Base-by-base conservation (phyloP, 352 stramenopile genomes). In the Pythium monospermum region DNA sequence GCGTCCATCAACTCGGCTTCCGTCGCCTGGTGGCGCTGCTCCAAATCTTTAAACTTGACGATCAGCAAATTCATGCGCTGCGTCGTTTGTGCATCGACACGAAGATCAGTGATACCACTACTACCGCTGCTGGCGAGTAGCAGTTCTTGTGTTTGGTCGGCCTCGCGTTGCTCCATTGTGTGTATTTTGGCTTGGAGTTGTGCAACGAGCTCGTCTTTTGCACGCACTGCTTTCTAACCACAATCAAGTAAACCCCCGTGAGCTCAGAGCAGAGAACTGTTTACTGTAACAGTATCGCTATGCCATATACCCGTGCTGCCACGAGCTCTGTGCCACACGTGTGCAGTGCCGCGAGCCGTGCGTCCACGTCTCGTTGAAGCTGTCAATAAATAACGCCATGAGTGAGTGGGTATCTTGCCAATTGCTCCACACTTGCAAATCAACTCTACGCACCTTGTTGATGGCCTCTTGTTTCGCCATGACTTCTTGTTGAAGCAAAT, bases 21-120 rank as follows among this genome's bases (percentile, higher is more conserved):
- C n/a, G 62, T 59, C 11, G 25, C 27, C 18, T 71, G 31, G 27
- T 84, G 61, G 33, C 69, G 54, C 25, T 59, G 48, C 28, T 90
- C 72, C 13, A 92, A 59, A 28, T 82, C 73, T 19, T 79, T 81
- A 62, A 85, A 88, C 53, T 87, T 83, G 43, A 69, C 54, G 44
- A 72, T 59, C 11, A 90, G 57, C 30, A 83, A 47, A 5, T 69
- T 70, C 40, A 88, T 71, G 11, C 75, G 72, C n/a, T 85, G 74
- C 8, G 62, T 41, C 16, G 45, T 36, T 28, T 59, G 42, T 27
- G 26, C 44, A 58, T 80, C 49, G 1, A 55, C 28, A 5, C 44
- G 38, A 7, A 64, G 23, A 12, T 55, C 50, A 19, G 15, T 52
- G 6, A 44, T 8, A 26, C 43, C 44, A 3, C 45, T 26, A 2